Percentiles rank a stretch among this genome's conserved stretches.
These are phyloP conservation scores for Sugiyamaella pinicola DNA, from an alignment of 1,139 yeast species.

Conservation along the genomic window DNA sequence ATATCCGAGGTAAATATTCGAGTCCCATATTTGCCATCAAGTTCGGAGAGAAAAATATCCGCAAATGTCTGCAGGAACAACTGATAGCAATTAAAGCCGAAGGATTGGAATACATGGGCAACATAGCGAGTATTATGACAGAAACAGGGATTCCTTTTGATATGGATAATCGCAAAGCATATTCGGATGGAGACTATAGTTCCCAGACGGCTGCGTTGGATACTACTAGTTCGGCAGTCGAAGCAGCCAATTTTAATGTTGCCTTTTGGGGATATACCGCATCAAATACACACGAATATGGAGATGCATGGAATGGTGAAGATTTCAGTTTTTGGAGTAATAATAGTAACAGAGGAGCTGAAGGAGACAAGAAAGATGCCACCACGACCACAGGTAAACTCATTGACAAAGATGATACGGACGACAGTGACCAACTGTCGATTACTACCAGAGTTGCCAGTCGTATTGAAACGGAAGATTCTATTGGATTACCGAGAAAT, in stretches of 20 bases:
- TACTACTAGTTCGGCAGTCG: slow-evolving; percentile 73
- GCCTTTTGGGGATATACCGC: slow-evolving; percentile 82
- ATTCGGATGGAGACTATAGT: slow-evolving; percentile 58
- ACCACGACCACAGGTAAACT: background rate
- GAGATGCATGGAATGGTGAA: slow-evolving; percentile 87
- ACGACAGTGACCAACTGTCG: background rate
- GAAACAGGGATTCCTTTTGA: slow-evolving; percentile 95
- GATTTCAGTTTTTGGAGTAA: slow-evolving; percentile 81
- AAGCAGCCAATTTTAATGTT: slow-evolving; percentile 66
- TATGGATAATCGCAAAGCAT: slow-evolving; percentile 75
- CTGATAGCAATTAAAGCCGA: slow-evolving; percentile 64
- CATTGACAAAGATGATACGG: background rate
- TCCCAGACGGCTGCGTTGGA: slow-evolving; percentile 79
- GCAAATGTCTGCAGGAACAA: slow-evolving; percentile 68
- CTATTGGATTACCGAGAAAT: background rate
- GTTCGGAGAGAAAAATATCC: slow-evolving; percentile 72
- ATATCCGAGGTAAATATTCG: slow-evolving; percentile 68
- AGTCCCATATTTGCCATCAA: slow-evolving; percentile 77
- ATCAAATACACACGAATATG: slow-evolving; percentile 70
- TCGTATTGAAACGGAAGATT: background rate
- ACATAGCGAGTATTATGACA: slow-evolving; percentile 71
- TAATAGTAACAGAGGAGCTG: slow-evolving; percentile 25
- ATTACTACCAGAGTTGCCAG: background rate
- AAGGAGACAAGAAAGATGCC: background rate
- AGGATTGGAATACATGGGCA: slow-evolving; percentile 59